Conservation (phyloP, 208 protist species). For the Porcisia hertigi region DNA sequence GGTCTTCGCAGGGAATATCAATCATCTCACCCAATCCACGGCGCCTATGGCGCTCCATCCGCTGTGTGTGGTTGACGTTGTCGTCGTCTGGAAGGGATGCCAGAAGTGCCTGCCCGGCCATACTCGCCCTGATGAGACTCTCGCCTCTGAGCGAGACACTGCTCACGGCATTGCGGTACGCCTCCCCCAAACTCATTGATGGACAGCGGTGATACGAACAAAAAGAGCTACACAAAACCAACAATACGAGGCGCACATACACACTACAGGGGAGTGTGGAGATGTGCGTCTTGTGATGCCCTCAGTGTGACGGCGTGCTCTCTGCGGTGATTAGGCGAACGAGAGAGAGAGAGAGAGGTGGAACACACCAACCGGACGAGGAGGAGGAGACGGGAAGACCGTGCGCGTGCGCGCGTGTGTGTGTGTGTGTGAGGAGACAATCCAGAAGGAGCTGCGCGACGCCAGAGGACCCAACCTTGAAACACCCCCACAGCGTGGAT, state of each 20-base stretch:
- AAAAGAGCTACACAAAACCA: not conserved
- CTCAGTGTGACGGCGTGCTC: not conserved
- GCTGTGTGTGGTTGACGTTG: constrained; percentile 1
- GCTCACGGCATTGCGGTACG: constrained; percentile 2
- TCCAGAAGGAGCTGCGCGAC: not conserved
- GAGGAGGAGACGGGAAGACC: not conserved
- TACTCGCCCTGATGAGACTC: not conserved
- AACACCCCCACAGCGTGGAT: not conserved
- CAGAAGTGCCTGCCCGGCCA: not conserved
- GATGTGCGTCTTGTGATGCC: not conserved
- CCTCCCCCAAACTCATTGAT: not conserved
- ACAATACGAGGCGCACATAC: not conserved
- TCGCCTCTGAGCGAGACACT: not conserved
- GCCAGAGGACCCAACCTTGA: not conserved
- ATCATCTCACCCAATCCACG: constrained; percentile 7
- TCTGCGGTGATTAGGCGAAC: not conserved
- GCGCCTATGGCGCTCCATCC: constrained; percentile 7
- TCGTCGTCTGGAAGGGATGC: constrained; percentile 7
- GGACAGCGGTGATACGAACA: not conserved
- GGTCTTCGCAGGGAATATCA: constrained; percentile 5
- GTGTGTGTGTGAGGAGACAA: not conserved
- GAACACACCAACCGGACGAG: not conserved
- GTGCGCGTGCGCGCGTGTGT: not conserved
- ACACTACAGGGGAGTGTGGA: not conserved
- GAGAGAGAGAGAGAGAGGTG: not conserved